Percentiles rank a stretch among this genome's conserved stretches.
These are phyloP conservation scores for Suhomyces canberraensis DNA, from an alignment of 805 yeast species.

Conservation along the genomic window DNA sequence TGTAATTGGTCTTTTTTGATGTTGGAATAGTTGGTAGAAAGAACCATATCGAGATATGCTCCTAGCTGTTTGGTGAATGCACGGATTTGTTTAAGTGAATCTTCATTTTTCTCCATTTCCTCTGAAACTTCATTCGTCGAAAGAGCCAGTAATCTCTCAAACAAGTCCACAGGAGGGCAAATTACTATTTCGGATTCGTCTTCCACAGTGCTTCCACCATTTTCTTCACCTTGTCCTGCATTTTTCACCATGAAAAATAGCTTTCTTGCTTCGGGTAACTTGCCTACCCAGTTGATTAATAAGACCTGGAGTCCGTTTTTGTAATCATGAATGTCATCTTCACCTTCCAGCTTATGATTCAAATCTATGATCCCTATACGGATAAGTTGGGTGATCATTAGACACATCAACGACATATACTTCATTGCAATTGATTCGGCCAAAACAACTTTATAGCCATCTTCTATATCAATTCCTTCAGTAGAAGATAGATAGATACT, in stretches of 20 bases:
- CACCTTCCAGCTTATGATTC: slow-evolving; percentile 14
- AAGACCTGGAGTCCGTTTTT: slow-evolving; percentile 57
- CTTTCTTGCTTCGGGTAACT: slow-evolving; percentile 58
- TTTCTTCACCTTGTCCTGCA: slow-evolving; percentile 10
- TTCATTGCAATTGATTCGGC: slow-evolving; percentile 36
- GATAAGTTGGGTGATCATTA: slow-evolving; percentile 57
- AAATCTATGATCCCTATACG: slow-evolving; percentile 43
- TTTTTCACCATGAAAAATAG: slow-evolving; percentile 43
- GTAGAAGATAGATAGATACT: slow-evolving; percentile 29
- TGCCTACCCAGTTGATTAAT: slow-evolving; percentile 63
- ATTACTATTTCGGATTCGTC: slow-evolving; percentile 5
- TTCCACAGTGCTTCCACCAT: background rate
- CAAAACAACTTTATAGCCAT: slow-evolving; percentile 25
- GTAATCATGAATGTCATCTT: slow-evolving; percentile 46
- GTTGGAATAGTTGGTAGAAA: background rate
- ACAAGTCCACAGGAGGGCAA: too few species aligned
- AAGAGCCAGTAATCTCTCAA: slow-evolving; percentile 11
- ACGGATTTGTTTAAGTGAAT: slow-evolving; percentile 12
- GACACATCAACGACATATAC: slow-evolving; percentile 53
- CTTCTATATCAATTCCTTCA: slow-evolving; percentile 29
- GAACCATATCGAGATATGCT: slow-evolving; percentile 9
- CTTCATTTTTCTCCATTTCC: slow-evolving; percentile 14
- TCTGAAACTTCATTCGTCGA: slow-evolving; percentile 16
- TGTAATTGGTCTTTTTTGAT: slow-evolving; percentile 6
- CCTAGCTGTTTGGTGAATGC: slow-evolving; percentile 12